Percentiles rank a stretch among this genome's conserved stretches.
These are phyloP conservation scores for Fusarium cyanostomum DNA, from an alignment of 2,329 filamentous ascomycete genomes.

Conservation along the genomic window DNA sequence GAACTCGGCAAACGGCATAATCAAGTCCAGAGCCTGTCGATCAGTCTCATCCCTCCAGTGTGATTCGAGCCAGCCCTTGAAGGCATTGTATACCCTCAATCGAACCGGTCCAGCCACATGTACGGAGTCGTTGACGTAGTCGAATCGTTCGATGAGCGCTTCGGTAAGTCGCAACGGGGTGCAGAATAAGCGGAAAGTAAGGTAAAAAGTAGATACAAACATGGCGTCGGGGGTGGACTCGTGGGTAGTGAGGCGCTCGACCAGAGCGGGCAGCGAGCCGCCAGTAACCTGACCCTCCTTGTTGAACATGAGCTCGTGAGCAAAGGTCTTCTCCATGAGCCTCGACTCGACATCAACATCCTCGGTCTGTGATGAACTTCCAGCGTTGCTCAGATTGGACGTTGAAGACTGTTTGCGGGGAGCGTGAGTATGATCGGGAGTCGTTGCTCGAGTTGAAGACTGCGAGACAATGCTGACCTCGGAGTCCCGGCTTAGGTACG, in stretches of 20 bases:
- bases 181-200: conserved; percentile 94
- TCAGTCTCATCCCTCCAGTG: conserved; percentile 92
- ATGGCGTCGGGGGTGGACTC: conserved; percentile 91
- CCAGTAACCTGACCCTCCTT: conserved; percentile 96
- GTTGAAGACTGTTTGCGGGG: conserved; percentile 69
- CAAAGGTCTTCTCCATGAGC: conserved; percentile 90
- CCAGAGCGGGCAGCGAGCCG: conserved; percentile 86
- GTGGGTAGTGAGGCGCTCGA: conserved; percentile 94
- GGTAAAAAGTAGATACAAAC: conserved; percentile 94
- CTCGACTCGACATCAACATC: conserved; percentile 83
- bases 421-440: conserved; percentile 72
- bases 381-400: conserved; percentile 73
- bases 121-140: conserved; percentile 84
- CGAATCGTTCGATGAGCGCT: conserved; percentile 88
- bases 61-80: conserved; percentile 97
- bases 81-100: conserved; percentile 91
- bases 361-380: conserved; percentile 73
- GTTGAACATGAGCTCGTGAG: conserved; percentile 91
- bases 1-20: conserved; percentile 81
- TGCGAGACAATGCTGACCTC: conserved; percentile 83
- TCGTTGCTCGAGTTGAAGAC: conserved; percentile 87
- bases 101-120: conserved; percentile 81
- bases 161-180: conserved; percentile 81
- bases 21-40: conserved; percentile 76
- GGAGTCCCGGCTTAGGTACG: conserved; percentile 82